Evolutionary conservation across 805 yeast species (phyloP).

Genomic region (Danielia reshetovae): DNA sequence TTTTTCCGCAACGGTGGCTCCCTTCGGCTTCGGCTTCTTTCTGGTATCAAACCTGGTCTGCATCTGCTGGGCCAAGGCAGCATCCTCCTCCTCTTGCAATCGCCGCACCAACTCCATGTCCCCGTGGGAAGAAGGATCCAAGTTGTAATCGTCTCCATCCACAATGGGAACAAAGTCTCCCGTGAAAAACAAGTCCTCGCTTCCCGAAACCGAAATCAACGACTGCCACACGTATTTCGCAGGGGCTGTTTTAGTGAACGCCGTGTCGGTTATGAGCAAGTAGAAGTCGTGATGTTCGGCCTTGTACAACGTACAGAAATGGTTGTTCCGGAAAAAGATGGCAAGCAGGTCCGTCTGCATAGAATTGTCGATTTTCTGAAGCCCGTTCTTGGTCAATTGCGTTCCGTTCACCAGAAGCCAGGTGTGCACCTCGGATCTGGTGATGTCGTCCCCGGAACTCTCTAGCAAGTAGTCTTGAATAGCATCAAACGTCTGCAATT

Average conservation of each 20-base stretch:
- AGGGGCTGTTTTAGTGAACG: constrained; percentile 43
- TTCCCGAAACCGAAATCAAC: constrained; percentile 61
- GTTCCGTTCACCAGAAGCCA: constrained; percentile 61
- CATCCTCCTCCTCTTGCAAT: constrained; percentile 58
- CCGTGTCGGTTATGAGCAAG: constrained; percentile 69
- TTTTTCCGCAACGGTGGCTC: background rate
- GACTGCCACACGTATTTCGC: constrained; percentile 75
- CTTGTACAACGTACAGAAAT: constrained; percentile 70
- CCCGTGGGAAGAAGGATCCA: constrained; percentile 3
- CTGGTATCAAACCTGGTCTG: constrained; percentile 31
- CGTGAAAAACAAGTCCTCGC: constrained; percentile 62
- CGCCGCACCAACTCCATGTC: constrained; percentile 26
- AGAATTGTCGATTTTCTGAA: constrained; percentile 40
- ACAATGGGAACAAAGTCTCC: constrained; percentile 57
- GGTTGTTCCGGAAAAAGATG: constrained; percentile 86
- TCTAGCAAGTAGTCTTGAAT: constrained; percentile 53
- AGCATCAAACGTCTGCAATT: constrained; percentile 42
- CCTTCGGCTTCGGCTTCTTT: constrained; percentile 2
- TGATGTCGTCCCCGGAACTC: constrained; percentile 7
- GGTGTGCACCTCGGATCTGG: constrained; percentile 17
- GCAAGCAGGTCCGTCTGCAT: constrained; percentile 53
- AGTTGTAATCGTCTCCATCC: constrained; percentile 17
- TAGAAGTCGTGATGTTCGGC: constrained; percentile 47
- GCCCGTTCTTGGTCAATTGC: constrained; percentile 72
- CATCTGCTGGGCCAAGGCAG: constrained; percentile 42